Evolutionary conservation across 2,329 filamentous ascomycete genomes (phyloP).

Genomic region (Periconia sp.): DNA sequence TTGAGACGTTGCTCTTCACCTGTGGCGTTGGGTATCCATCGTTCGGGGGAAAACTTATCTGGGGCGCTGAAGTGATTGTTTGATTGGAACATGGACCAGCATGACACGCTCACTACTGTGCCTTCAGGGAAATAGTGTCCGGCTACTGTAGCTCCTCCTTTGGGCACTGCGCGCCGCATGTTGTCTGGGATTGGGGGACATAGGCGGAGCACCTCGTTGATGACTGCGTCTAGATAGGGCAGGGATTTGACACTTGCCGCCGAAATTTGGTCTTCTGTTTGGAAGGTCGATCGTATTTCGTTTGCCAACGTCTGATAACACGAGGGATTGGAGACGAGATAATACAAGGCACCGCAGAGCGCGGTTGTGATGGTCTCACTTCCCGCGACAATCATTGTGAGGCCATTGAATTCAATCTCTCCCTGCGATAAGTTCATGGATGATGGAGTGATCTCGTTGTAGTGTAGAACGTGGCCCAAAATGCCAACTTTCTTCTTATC

Average conservation of each 20-base stretch:
- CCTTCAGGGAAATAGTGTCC: constrained; percentile 5
- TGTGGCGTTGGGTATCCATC: constrained; percentile 5
- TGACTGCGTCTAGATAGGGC: constrained; percentile 15
- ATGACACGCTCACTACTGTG: constrained; percentile 4
- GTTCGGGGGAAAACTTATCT: constrained; percentile 9
- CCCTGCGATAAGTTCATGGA: constrained; percentile 9
- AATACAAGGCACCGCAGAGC: constrained; percentile 30
- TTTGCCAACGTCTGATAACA: neutral
- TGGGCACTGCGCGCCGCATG: constrained; percentile 5
- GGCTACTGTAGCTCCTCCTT: constrained; percentile 8
- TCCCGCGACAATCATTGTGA: constrained; percentile 37
- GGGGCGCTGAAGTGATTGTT: constrained; percentile 1
- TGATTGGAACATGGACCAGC: constrained; percentile 7
- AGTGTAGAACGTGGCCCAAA: constrained; percentile 10
- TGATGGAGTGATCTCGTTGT: constrained; percentile 8
- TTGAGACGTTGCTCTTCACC: neutral
- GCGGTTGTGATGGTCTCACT: constrained; percentile 40
- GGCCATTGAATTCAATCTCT: constrained; percentile 34
- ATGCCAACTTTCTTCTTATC: constrained; percentile 13
- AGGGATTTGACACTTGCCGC: constrained; percentile 3
- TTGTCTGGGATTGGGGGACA: constrained; percentile 6
- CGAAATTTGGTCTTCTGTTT: neutral
- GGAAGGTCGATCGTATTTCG: constrained; percentile 9
- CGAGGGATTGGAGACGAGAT: constrained; percentile 17
- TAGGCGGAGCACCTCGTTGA: constrained; percentile 14